Conservation (phyloP, 768 basidiomycete species). For the Collybia mongolica region DNA sequence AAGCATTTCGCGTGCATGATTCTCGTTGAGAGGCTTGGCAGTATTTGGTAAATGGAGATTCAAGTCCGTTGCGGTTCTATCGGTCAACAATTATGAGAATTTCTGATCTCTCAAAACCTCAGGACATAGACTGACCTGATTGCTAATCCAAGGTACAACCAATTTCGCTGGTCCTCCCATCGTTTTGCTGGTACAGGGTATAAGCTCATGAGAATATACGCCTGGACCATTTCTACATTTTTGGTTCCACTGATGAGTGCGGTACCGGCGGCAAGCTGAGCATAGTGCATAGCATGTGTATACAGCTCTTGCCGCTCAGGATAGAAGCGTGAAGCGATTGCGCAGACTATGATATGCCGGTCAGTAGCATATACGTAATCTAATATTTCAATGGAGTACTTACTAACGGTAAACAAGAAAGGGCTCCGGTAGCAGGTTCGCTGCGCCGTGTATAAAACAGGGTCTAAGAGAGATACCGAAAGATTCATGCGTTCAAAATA, state of each 20-base stretch:
- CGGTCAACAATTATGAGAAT: conserved; percentile 6
- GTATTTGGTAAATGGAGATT: conserved; percentile 81
- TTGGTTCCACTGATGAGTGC: conserved; percentile 76
- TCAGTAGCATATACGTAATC: background rate
- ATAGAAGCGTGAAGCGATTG: conserved; percentile 83
- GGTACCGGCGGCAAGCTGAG: conserved; percentile 74
- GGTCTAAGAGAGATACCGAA: conserved; percentile 78
- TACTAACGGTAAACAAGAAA: conserved; percentile 89
- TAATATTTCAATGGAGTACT: conserved; percentile 28
- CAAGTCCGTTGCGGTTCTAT: conserved; percentile 83
- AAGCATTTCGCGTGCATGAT: conserved; percentile 80
- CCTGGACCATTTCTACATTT: conserved; percentile 82
- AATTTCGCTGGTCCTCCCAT: conserved; percentile 90
- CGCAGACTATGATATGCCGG: conserved; percentile 61
- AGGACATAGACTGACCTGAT: conserved; percentile 54
- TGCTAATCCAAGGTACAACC: conserved; percentile 87
- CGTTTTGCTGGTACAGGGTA: conserved; percentile 72
- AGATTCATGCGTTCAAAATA: conserved; percentile 80
- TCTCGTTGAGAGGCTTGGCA: conserved; percentile 74
- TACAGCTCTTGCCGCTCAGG: conserved; percentile 70
- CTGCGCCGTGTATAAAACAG: conserved; percentile 81
- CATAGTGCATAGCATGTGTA: conserved; percentile 67
- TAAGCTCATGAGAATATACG: conserved; percentile 78
- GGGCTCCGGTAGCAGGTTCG: conserved; percentile 81
- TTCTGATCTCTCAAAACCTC: background rate